phyloP scores from a whole-genome alignment of 306 rosid species.

The Fragaria vesca region DNA sequence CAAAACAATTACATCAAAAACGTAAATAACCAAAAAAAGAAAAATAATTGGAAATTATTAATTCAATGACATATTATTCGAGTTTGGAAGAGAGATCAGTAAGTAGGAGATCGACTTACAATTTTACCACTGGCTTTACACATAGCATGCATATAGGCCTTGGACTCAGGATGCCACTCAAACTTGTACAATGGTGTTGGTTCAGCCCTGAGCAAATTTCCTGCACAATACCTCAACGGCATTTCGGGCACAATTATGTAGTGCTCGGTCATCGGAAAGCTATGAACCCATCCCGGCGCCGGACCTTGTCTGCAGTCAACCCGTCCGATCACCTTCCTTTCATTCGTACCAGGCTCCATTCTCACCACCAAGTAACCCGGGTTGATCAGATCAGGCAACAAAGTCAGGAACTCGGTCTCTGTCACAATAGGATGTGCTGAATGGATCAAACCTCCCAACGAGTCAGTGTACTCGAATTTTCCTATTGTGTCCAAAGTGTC shows the following conservation, averaged over 20 bases:
- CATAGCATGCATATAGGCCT: constrained; percentile 74
- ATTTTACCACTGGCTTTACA: constrained; percentile 78
- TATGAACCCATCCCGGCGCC: constrained; percentile 89
- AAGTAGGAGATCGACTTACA: constrained; percentile 35
- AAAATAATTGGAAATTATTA: background rate
- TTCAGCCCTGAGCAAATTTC: constrained; percentile 79
- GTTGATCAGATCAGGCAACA: constrained; percentile 73
- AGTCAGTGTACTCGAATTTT: constrained; percentile 70
- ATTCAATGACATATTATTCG: background rate
- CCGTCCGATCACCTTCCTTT: constrained; percentile 71
- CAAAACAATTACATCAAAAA: background rate
- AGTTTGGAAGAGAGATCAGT: background rate
- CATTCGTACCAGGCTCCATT: constrained; percentile 75
- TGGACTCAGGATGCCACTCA: constrained; percentile 78
- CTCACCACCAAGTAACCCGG: constrained; percentile 75
- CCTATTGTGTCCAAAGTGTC: constrained; percentile 64
- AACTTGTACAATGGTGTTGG: constrained; percentile 91
- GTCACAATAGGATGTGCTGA: constrained; percentile 95
- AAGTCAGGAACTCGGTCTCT: constrained; percentile 60
- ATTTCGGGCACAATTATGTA: constrained; percentile 81
- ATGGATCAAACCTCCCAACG: constrained; percentile 80
- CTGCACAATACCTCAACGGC: constrained; percentile 80
- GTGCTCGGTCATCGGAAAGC: constrained; percentile 77
- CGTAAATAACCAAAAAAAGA: background rate
- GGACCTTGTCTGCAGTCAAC: constrained; percentile 70